A percentile compares a stretch with the other conserved stretches of the same genome.
phyloP scores from a whole-genome alignment of 2,329 filamentous ascomycete genomes.

The Mycocentrospora acerina region DNA sequence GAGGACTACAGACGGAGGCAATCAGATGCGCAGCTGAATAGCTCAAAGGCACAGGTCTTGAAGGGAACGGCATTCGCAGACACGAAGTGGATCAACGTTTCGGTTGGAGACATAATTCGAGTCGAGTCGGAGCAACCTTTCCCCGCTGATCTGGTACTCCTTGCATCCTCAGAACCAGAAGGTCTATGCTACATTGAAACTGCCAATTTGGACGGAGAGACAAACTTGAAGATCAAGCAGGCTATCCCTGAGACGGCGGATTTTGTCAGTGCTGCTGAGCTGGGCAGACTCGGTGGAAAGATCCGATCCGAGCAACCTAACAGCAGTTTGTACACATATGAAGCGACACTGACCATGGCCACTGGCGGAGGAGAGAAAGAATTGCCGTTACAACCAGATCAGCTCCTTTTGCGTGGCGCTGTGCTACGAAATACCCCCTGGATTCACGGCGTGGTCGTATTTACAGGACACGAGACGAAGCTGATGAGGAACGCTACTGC shows the following conservation, averaged over 20 bases:
- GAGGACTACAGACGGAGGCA: slow-evolving; percentile 90
- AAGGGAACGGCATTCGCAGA: slow-evolving; percentile 82
- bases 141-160: slow-evolving; percentile 85
- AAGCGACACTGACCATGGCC: slow-evolving; percentile 90
- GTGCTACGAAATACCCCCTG: slow-evolving; percentile 95
- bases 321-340: slow-evolving; percentile 97
- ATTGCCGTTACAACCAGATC: slow-evolving; percentile 83
- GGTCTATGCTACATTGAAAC: slow-evolving; percentile 98
- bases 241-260: slow-evolving; percentile 87
- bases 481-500: slow-evolving; percentile 98
- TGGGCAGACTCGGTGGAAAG: slow-evolving; percentile 81
- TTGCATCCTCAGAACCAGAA: slow-evolving; percentile 95
- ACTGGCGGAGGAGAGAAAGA: slow-evolving; percentile 92
- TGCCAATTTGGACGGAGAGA: slow-evolving; percentile 95
- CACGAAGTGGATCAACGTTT: slow-evolving; percentile 89
- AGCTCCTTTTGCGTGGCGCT: slow-evolving; percentile 87
- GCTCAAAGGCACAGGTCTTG: slow-evolving; percentile 79
- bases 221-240: slow-evolving; percentile 98
- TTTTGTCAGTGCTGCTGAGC: slow-evolving; percentile 81
- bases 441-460: slow-evolving; percentile 95
- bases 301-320: slow-evolving; percentile 96
- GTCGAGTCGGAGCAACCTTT: slow-evolving; percentile 96
- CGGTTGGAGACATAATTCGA: slow-evolving; percentile 87
- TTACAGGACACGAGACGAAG: slow-evolving; percentile 97
- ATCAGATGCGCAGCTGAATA: slow-evolving; percentile 84